Percentiles rank a stretch among this genome's conserved stretches.
These are phyloP conservation scores for Cladosporium sp. DNA, from an alignment of 2,329 filamentous ascomycete species.

Conservation along the genomic window DNA sequence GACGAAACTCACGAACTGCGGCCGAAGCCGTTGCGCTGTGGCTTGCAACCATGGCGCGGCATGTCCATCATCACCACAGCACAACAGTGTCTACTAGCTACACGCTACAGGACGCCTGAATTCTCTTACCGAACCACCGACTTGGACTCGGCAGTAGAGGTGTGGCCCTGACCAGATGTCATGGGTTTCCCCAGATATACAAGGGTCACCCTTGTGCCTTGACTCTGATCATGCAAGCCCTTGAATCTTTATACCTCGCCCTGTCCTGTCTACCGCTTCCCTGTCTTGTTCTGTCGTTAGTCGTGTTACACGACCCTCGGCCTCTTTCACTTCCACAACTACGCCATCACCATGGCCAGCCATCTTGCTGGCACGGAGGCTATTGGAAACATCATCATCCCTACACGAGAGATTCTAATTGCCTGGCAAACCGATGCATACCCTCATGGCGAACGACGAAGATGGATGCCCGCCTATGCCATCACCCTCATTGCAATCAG, in stretches of 20 bases:
- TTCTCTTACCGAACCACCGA: no score
- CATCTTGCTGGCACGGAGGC: constrained; percentile 1
- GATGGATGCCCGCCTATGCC: constrained; percentile 14
- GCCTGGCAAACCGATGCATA: constrained; percentile 11
- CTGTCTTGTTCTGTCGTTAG: neutral
- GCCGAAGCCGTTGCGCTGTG: neutral
- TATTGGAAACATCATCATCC: constrained; percentile 9
- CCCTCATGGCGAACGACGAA: constrained; percentile 4
- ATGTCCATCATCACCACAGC: no score
- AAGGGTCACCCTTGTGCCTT: constrained; percentile 5
- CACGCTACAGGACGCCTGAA: no score
- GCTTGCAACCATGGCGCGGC: neutral
- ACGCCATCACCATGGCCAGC: constrained; percentile 1
- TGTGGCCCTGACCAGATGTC: no score
- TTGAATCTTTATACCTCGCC: neutral
- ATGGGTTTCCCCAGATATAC: constrained; percentile 2
- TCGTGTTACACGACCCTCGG: neutral
- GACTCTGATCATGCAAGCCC: neutral
- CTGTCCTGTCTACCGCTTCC: neutral
- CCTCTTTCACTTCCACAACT: neutral
- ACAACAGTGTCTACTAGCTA: no score
- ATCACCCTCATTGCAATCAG: constrained; percentile 17
- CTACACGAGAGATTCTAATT: neutral
- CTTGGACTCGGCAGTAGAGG: no score
- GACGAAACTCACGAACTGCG: neutral